phyloP scores from a whole-genome alignment of 176 grass and related monocot species.

The Musa itinerans region DNA sequence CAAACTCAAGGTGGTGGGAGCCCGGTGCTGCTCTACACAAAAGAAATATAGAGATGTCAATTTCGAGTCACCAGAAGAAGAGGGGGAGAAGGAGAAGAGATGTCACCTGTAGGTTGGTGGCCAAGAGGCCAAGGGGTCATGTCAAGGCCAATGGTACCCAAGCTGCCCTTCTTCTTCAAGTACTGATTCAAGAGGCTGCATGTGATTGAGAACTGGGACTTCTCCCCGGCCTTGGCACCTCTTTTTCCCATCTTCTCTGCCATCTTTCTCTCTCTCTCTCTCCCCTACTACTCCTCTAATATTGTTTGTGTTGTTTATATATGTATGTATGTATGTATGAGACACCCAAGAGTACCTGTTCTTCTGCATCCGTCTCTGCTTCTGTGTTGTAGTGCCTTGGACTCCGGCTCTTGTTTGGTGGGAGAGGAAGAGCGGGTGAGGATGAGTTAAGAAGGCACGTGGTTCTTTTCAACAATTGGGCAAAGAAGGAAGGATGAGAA shows the following conservation, averaged over 20 bases:
- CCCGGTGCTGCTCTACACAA: background rate
- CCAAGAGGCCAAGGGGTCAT: slow-evolving; percentile 3
- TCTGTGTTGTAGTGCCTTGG: background rate
- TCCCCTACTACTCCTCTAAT: background rate
- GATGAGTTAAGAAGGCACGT: background rate
- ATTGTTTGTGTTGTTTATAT: background rate
- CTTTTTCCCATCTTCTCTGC: background rate
- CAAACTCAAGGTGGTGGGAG: background rate
- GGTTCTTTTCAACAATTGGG: background rate
- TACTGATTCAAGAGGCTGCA: slow-evolving; percentile 35
- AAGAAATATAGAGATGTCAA: background rate
- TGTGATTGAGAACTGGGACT: background rate
- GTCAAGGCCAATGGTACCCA: slow-evolving; percentile 16
- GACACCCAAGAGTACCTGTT: background rate
- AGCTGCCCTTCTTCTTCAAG: slow-evolving; percentile 40
- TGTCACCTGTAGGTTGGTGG: slow-evolving; percentile 3
- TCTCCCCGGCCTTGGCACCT: background rate
- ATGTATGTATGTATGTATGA: background rate
- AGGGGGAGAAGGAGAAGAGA: background rate
- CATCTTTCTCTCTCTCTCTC: background rate
- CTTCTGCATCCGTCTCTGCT: too few relatives aligned
- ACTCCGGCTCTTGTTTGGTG: background rate
- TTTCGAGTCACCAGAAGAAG: background rate
- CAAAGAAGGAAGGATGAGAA: background rate
- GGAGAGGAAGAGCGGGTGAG: background rate